Conservation (phyloP, 352 stramenopile species). For the Phytophthora cajani region DNA sequence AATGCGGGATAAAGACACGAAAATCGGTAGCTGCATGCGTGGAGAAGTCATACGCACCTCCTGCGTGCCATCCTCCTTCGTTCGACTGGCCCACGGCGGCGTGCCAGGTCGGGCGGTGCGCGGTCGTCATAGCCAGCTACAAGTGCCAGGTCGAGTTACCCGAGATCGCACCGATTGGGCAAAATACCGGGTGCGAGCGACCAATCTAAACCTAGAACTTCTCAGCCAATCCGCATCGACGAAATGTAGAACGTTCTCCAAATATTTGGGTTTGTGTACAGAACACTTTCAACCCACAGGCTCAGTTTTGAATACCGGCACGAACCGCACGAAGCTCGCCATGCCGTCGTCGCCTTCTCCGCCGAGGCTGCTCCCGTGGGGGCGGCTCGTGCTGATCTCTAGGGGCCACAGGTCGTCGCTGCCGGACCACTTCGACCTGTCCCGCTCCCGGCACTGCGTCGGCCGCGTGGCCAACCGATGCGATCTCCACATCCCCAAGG, state of each 20-base stretch:
- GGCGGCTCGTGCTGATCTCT: slow-evolving; percentile 57
- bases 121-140: slow-evolving; percentile 71
- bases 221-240: slow-evolving; percentile 7
- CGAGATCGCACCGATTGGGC: slow-evolving; percentile 11
- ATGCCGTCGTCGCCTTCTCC: slow-evolving; percentile 3
- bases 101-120: slow-evolving; percentile 86
- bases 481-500: slow-evolving; percentile 54
- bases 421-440: slow-evolving; percentile 57
- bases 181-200: not conserved
- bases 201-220: not conserved
- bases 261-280: not conserved
- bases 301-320: slow-evolving; percentile 18
- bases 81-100: slow-evolving; percentile 87
- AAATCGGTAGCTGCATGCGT: not conserved
- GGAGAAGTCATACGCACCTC: slow-evolving; percentile 42
- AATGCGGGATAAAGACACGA: not conserved
- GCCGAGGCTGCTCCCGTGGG: slow-evolving; percentile 49
- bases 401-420: slow-evolving; percentile 27
- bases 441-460: slow-evolving; percentile 44
- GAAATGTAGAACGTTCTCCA: slow-evolving; percentile 14
- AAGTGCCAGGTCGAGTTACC: not conserved
- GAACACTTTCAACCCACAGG: not conserved
- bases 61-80: slow-evolving; percentile 85
- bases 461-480: slow-evolving; percentile 45
- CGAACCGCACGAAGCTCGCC: not conserved